Evolutionary conservation across 257 asterid genomes (phyloP).

Genomic region (Schizonepeta tenuifolia): DNA sequence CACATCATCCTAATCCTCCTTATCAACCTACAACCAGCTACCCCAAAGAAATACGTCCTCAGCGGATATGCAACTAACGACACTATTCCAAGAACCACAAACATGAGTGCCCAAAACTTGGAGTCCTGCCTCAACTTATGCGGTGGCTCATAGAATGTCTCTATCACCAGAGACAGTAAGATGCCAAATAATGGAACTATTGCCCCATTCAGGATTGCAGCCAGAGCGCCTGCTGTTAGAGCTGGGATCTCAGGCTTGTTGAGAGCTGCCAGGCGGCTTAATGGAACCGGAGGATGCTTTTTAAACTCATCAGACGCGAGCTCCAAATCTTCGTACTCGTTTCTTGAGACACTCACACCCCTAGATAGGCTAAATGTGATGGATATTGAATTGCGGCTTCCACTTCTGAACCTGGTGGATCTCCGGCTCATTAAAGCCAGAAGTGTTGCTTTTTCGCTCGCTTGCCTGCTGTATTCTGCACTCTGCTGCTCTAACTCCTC

Average conservation of each 20-base stretch:
- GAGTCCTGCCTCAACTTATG: conserved; percentile 61
- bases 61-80: conserved; percentile 74
- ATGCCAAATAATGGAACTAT: conserved; percentile 74
- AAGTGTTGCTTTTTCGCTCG: conserved; percentile 58
- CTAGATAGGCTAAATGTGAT: conserved; percentile 58
- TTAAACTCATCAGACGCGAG: conserved; percentile 38
- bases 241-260: conserved; percentile 81
- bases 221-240: conserved; percentile 51
- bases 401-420: conserved; percentile 69
- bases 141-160: conserved; percentile 64
- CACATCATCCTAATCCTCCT: conserved; percentile 77
- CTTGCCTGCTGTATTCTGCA: conserved; percentile 52
- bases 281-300: conserved; percentile 52
- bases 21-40: conserved; percentile 82
- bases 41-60: conserved; percentile 75
- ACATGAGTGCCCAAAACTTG: conserved; percentile 76
- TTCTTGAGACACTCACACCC: conserved; percentile 53
- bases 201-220: conserved; percentile 78
- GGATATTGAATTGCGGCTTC: conserved; percentile 58
- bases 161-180: conserved; percentile 60
- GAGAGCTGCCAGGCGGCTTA: conserved; percentile 62
- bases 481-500: conserved; percentile 49
- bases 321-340: conserved; percentile 44
- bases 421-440: conserved; percentile 55
- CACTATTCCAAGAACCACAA: conserved; percentile 64